Conservation (phyloP, 192 early-diverging fungal species). For the Haplosporangium gracile region DNA sequence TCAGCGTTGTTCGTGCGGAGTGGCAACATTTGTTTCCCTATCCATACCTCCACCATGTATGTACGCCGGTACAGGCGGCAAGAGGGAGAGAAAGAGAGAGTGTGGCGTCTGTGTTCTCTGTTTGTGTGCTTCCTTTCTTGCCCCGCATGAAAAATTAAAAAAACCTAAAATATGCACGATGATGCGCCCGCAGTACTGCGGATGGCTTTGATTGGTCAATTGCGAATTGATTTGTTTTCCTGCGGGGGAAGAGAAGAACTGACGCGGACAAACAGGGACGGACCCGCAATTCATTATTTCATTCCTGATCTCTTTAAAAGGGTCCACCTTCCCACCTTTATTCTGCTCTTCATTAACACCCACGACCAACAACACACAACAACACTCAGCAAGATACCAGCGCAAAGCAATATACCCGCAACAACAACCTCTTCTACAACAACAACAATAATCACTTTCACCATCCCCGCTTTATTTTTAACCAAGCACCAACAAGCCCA, state of each 20-base stretch:
- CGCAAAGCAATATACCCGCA: background rate
- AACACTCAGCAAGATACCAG: background rate
- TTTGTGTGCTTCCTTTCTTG: background rate
- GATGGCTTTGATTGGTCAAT: background rate
- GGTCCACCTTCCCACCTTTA: background rate
- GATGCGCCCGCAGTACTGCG: conserved; percentile 11
- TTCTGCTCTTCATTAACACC: background rate
- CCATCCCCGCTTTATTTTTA: conserved; percentile 8
- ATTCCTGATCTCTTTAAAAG: background rate
- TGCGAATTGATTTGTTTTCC: background rate
- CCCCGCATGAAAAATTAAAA: background rate
- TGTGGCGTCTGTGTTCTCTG: background rate
- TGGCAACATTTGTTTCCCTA: background rate
- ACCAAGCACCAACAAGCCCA: conserved; percentile 35
- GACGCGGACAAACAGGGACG: too few species aligned
- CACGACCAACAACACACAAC: background rate
- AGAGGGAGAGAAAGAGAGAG: background rate
- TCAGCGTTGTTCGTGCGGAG: background rate
- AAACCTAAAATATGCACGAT: background rate
- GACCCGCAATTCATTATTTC: background rate
- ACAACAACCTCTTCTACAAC: background rate
- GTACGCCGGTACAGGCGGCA: too few species aligned
- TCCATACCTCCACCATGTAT: background rate
- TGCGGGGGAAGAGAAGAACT: background rate
- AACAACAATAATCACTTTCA: conserved; percentile 17